Percentiles rank a stretch among this genome's conserved stretches.
Evolutionary conservation across 352 stramenopile species (phyloP).

Genomic region (Globisporangium solare): DNA sequence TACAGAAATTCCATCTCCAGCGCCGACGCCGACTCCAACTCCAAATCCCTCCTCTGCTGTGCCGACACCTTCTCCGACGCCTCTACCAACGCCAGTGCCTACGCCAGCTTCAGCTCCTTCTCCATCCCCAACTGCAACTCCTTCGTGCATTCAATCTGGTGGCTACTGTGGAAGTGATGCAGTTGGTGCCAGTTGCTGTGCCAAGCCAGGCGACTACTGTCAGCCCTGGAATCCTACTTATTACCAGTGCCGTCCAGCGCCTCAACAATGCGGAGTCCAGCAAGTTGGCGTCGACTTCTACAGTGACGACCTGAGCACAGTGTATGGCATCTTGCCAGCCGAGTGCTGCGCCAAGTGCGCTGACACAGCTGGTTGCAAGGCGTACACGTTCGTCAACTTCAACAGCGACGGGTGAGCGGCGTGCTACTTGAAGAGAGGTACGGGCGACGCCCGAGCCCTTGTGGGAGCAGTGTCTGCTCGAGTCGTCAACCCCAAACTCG

Average conservation of each 20-base stretch:
- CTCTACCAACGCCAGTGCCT: constrained; percentile 6
- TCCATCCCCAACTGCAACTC: background rate
- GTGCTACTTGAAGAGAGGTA: constrained; percentile 14
- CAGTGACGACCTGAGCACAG: constrained; percentile 18
- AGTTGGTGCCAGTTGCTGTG: constrained; percentile 23
- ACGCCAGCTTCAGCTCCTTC: constrained; percentile 7
- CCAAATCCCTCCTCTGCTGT: background rate
- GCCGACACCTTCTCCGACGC: background rate
- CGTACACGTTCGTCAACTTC: constrained; percentile 25
- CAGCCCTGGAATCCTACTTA: constrained; percentile 23
- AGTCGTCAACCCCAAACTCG: background rate
- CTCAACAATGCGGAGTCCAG: background rate
- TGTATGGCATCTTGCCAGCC: constrained; percentile 10
- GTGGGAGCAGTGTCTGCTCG: background rate
- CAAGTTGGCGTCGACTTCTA: constrained; percentile 6
- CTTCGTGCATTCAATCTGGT: constrained; percentile 8
- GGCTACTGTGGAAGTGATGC: constrained; percentile 18
- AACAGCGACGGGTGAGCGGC: background rate
- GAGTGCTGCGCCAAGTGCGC: constrained; percentile 18
- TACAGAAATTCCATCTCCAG: no score
- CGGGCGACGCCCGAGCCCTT: constrained; percentile 3
- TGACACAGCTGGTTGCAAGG: constrained; percentile 18
- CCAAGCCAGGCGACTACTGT: constrained; percentile 36
- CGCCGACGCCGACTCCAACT: background rate
- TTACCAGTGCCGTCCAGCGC: background rate